Base-by-base conservation (phyloP, 2,329 filamentous ascomycete species). In the Aspergillus ochraceus region DNA sequence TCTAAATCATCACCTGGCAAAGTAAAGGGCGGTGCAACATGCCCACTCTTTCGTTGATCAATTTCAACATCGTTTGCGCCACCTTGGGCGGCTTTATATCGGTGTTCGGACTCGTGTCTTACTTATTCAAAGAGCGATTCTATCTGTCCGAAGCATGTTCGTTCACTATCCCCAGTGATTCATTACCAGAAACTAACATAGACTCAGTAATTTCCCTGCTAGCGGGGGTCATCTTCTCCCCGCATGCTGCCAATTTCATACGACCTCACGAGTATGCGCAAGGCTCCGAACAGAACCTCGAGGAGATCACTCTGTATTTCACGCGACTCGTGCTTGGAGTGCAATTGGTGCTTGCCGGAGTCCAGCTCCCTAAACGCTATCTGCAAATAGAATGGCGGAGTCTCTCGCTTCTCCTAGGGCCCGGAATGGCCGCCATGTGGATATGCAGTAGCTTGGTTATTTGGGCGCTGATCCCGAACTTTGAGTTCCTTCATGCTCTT, bases 361-460 rank as follows among this genome's bases (percentile, higher is more conserved):
- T 97, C 0, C 92, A 97, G 73, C 82, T 97, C 6, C 93, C 93
- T 0, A 91, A 88, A 71, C 88, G 90, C 61, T 97, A 97, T 68
- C 80, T 97, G 22, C 79, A 84, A 72, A 86, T 81, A 65, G 87
- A 97, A 86, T 93, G 90, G 90, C 90, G 86, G 70, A 85, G 90
- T 10, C 78, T 97, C 20, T 76, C 85, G 1, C 77, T 94, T 11
- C 83, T 97, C 19, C 84, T 97, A 6, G 92, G 92, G 0, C 93
- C 92, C 0, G 87, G 90, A 46, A 96, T 97, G 92, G 85, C 85
- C 1, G 79, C 80, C 61, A 97, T 97, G 92, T 97, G 93, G 93
- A 67, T 96, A 10, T 79, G 83, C 22, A 95, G 90, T n/a, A 90
- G 89, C 66, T 77, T 95, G 1, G 74, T 97, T 2, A 81, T 97